Percentiles rank a stretch among this genome's conserved stretches.
Evolutionary conservation across 805 yeast genomes (phyloP).

Genomic region (Myxozyma lipomycoides): DNA sequence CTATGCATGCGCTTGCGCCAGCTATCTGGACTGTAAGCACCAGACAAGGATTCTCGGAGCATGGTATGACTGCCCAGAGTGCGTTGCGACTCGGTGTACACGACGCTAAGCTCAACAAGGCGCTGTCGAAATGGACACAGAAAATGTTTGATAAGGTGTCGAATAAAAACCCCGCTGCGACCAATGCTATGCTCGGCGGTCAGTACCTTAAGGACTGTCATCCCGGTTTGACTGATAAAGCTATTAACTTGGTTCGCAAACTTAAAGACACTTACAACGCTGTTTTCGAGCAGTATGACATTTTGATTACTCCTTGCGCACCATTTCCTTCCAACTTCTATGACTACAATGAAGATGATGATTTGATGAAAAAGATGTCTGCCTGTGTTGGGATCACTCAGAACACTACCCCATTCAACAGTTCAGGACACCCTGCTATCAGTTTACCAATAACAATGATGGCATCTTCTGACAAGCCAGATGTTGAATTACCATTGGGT

Average conservation of each 20-base stretch:
- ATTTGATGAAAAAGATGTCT: slow-evolving; percentile 21
- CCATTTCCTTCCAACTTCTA: slow-evolving; percentile 21
- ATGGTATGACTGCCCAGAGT: slow-evolving; percentile 21
- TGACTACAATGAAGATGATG: slow-evolving; percentile 9
- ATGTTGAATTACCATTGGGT: slow-evolving; percentile 39
- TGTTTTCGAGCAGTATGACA: slow-evolving; percentile 36
- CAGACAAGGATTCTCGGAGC: slow-evolving; percentile 26
- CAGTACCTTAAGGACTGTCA: slow-evolving; percentile 35
- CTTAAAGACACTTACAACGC: slow-evolving; percentile 37
- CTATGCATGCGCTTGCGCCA: slow-evolving; percentile 40
- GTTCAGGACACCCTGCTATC: slow-evolving; percentile 42
- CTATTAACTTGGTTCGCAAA: slow-evolving; percentile 37
- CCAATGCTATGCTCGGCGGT: slow-evolving; percentile 33
- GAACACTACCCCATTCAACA: slow-evolving; percentile 40
- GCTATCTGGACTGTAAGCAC: slow-evolving; percentile 40
- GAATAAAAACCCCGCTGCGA: slow-evolving; percentile 19
- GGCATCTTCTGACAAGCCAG: slow-evolving; percentile 33
- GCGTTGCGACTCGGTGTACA: slow-evolving; percentile 24
- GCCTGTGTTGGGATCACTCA: slow-evolving; percentile 36
- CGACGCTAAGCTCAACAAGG: slow-evolving; percentile 11
- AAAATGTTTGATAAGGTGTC: slow-evolving; percentile 24
- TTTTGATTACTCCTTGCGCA: slow-evolving; percentile 38
- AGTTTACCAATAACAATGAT: slow-evolving; percentile 39
- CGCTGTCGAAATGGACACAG: slow-evolving; percentile 20
- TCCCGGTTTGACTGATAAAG: slow-evolving; percentile 39